Base-by-base conservation (phyloP, 768 basidiomycete species). In the Fomitopsis pulvina region DNA sequence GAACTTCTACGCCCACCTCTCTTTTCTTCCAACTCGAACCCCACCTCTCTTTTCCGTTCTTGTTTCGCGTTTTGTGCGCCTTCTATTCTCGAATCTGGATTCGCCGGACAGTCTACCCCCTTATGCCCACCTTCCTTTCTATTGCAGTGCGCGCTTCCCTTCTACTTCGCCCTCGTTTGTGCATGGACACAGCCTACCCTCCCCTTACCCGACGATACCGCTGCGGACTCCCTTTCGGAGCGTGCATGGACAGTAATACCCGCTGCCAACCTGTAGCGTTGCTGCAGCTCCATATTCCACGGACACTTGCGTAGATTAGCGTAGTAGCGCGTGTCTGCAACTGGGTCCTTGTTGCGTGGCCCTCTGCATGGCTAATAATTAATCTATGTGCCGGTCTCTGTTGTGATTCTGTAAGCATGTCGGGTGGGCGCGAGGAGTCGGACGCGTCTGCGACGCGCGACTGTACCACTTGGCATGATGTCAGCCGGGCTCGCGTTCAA, bases 81-180 rank as follows among this genome's bases (percentile, higher is more conserved):
- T 21, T 30, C 45, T 12, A 37, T 14, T 14, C 4, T 16, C n/a
- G n/a, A n/a, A n/a, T 37, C 18, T 24, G 34, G 43, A 43, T 48
- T 54, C 56, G 58, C 58, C 56, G 58, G 58, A 59, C 58, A 59
- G 50, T 40, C 58, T 59, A 59, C 47, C 47, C 39, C 52, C 54
- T 48, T 47, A 32, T 32, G 16, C 46, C 25, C 27, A 7, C 48
- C 48, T 49, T 27, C 48, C 26, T 30, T 50, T 24, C 27, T 38
- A 32, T 45, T 50, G 42, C 54, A 30, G 54, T 52, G 50, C 59
- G 52, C 52, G 54, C 49, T 52, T 48, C 24, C 44, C 32, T 18
- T 41, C 39, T 32, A 3, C 12, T 27, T 45, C 25, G 47, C 26
- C 37, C 22, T 43, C 45, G 24, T 41, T 47, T 43, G 42, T 43